phyloP scores from a whole-genome alignment of 2,329 filamentous ascomycete species.

The Eutypa lata region DNA sequence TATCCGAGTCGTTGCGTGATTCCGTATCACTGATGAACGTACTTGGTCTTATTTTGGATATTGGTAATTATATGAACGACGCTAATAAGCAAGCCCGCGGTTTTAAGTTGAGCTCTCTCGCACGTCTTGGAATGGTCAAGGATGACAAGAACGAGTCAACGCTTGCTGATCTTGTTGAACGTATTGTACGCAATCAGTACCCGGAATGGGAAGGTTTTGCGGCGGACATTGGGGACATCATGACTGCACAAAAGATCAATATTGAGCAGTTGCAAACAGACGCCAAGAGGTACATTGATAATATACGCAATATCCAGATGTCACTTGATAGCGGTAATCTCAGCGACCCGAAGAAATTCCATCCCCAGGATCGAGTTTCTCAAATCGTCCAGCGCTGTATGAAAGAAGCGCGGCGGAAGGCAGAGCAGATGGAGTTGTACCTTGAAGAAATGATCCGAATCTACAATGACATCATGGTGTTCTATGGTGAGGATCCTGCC shows the following conservation, averaged over 20 bases:
- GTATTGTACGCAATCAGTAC: constrained; percentile 94
- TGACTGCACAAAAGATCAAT: constrained; percentile 83
- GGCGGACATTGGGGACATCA: constrained; percentile 77
- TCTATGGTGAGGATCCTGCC: constrained; percentile 89
- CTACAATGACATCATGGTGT: constrained; percentile 93
- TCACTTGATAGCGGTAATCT: constrained; percentile 91
- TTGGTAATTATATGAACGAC: constrained; percentile 99
- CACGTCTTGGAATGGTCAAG: constrained; percentile 93
- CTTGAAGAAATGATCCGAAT: constrained; percentile 87
- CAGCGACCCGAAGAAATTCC: constrained; percentile 95
- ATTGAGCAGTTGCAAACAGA: constrained; percentile 87
- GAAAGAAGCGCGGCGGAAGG: constrained; percentile 95
- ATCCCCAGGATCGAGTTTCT: constrained; percentile 91
- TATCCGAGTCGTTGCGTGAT: constrained; percentile 85
- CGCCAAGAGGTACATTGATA: constrained; percentile 89
- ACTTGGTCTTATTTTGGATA: constrained; percentile 90
- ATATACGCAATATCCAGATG: constrained; percentile 88
- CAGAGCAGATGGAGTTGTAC: constrained; percentile 91
- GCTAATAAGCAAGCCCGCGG: constrained; percentile 96
- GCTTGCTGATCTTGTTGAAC: constrained; percentile 91
- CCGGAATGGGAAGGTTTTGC: constrained; percentile 90
- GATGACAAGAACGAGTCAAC: constrained; percentile 98
- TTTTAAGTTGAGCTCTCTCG: constrained; percentile 95
- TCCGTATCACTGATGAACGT: constrained; percentile 95
- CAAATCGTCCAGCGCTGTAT: constrained; percentile 89